Base-by-base conservation (phyloP, 805 yeast genomes). In the Candida glaebosa region DNA sequence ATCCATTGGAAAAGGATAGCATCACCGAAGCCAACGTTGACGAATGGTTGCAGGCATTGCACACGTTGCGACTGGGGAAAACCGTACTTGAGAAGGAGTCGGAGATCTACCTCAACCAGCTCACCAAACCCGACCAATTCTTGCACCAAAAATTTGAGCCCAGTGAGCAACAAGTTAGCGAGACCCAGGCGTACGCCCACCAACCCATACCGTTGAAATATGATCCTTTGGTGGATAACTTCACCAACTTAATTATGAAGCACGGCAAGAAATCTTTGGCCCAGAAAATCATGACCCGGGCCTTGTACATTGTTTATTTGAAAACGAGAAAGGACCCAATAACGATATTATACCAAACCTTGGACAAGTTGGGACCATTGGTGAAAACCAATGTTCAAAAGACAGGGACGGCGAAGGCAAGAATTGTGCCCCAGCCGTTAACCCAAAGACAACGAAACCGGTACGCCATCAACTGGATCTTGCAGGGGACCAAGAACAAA, bases 231-330 rank as follows among this genome's bases (percentile, higher is more conserved):
- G 70, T 90, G 37, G 81, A 82, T 38, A 82, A 85, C 52, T 78
- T 93, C 56, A 82, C 87, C 41, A 89, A 89, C 58, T 73, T 89
- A 68, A 81, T 93, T 46, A 93, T 93, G 98, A 81, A 87, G 57
- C 82, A 87, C 58, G 99, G 99, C 33, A 82, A 82, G 61, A 93
- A 90, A 61, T 78, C 86, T 41, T 68, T 73, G 38, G 97, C 98
- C 0, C 83, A 82, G 57, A 82, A 76, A 52, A 72, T 75, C 37
- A 71, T 93, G 42, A 76, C 83, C 40, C 76, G 83, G 57, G 95
- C 97, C 0, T 71, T 93, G 39, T 89, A 90, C 57, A 68, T 90
- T 37, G 84, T 82, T 32, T 86, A 78, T 62, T 73, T 88, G 50
- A 79, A 82, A 54, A 70, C 79, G 10, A 77, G 96, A 61, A 58